A percentile compares a stretch with the other conserved stretches of the same genome.
Conservation (phyloP, 1,139 yeast species). For the Zygosaccharomyces sapae region DNA sequence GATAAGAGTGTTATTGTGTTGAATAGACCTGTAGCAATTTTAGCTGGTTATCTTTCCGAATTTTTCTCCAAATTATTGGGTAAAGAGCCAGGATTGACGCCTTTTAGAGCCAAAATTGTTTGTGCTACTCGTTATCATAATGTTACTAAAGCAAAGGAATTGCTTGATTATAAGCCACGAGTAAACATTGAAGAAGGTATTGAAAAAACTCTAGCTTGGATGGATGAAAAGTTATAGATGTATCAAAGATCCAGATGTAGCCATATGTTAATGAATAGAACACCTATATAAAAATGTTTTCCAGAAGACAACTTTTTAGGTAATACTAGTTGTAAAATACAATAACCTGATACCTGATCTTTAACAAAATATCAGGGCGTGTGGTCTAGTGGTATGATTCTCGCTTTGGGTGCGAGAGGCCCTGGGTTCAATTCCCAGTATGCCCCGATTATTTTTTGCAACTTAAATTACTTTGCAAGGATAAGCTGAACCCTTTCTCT, state of each 20-base stretch:
- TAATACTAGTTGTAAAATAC: background rate
- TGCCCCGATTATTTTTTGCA: constrained; percentile 19
- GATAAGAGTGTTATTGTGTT: constrained; percentile 68
- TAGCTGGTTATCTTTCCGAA: constrained; percentile 75
- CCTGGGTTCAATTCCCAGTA: constrained; percentile 33
- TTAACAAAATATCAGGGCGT: constrained; percentile 16
- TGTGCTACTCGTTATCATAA: constrained; percentile 96
- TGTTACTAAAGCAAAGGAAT: constrained; percentile 74
- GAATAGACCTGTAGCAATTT: constrained; percentile 67
- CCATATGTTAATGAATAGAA: background rate
- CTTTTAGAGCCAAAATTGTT: constrained; percentile 87
- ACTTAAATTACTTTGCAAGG: too few relatives aligned
- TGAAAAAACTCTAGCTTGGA: constrained; percentile 75
- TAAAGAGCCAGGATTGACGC: constrained; percentile 89
- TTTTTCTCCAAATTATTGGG: constrained; percentile 63
- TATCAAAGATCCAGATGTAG: too few relatives aligned
- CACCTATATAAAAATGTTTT: too few relatives aligned
- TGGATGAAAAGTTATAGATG: constrained; percentile 53
- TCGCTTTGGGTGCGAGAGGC: constrained; percentile 34
- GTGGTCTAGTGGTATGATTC: constrained; percentile 33
- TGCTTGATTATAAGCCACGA: constrained; percentile 76
- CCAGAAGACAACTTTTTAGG: background rate
- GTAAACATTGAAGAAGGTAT: constrained; percentile 84
- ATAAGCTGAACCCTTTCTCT: too few relatives aligned
- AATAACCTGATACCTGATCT: too few relatives aligned